Base-by-base conservation (phyloP, 2,329 filamentous ascomycete species). In the Grosmannia serpens region DNA sequence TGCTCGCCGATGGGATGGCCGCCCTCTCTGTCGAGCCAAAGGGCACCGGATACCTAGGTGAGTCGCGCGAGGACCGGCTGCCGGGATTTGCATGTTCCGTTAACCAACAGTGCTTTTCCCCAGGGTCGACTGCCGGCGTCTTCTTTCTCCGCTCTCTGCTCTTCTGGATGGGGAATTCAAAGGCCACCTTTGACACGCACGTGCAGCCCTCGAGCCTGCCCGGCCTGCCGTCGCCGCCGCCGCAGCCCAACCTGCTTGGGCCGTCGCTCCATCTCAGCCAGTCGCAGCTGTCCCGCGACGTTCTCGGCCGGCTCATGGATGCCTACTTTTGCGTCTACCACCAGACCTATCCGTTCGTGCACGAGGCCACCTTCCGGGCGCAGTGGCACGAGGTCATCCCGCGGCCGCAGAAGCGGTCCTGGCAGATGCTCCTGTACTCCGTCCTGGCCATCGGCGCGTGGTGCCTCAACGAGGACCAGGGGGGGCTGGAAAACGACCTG, bases 1-100 rank as follows among this genome's bases (percentile, higher is more conserved):
- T 52, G 46, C 57, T 58, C 1, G 57, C 57, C 57, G 57, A 58
- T n/a, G 57, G 57, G 13, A 58, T 58, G 57, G 57, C 57, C 1
- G 57, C 57, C 1, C 46, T 58, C 9, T 58, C 57, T 5, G 57
- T 58, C 17, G 57, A 58, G 53, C 57, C 57, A n/a, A 55, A 33
- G 27, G 57, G 57, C 3, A 58, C 57, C 1, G 57, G 57, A 2
- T 58, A 58, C 26, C 33, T 58, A 15, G 57, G 56, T 58, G 41
- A 46, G 22, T 49, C 13, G 46, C 22, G 46, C 26, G 4, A 4
- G 6, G 10, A 27, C 26, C 29, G 3, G n/a, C 9, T 24, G 8
- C 41, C 8, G n/a, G n/a, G n/a, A n/a, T n/a, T n/a, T n/a, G n/a
- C n/a, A n/a, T n/a, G n/a, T n/a, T n/a, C n/a, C n/a, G n/a, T n/a